Evolutionary conservation across 2,329 filamentous ascomycete species (phyloP), one percentile per base, ranked within the genome.

Genomic region (Tolypocladium cylindrosporum): DNA sequence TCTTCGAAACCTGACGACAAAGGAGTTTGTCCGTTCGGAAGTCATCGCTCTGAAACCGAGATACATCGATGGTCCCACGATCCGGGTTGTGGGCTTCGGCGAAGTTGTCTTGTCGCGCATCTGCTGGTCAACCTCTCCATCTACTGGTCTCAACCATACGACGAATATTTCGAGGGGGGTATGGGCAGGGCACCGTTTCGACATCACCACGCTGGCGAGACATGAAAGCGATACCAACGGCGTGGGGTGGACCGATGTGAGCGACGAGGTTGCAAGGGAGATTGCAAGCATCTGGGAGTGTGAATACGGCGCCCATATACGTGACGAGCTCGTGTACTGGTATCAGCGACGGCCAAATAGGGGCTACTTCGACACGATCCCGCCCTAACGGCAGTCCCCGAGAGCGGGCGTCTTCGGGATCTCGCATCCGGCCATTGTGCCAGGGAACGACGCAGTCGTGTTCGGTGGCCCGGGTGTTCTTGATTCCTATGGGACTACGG

Each of bases 101-200:
- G 55, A 60, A 54, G 59, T 53, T 16, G 1, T 61, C 41, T n/a
- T 61, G 14, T 19, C 55, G 24, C 60, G 60, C 37, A 61, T 60
- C 19, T 59, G 55, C 19, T 61, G 58, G 58, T 57, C 60, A 48
- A 51, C 58, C 10, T 2, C 10, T 11, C 7, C 45, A 24, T 19
- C 21, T 21, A 10, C 14, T 13, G 40, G 58, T 27, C 55, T 53
- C 16, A 14, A 11, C 11, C 16, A 48, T 14, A 13, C 52, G 14
- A 27, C 54, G 2, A 40, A 55, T 16, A 56, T 61, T 14, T 50
- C 24, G 36, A 41, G 60, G 21, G 60, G 58, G 27, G 43, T 52
- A 19, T 61, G 58, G 60, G 59, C 58, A 19, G 60, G 58, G 2
- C 60, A 61, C 55, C 21, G 57, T 31, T 60, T 61, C 21, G 60